phyloP scores from a whole-genome alignment of 1,284 basidiomycete species.

The Pyrrhoderma noxium region DNA sequence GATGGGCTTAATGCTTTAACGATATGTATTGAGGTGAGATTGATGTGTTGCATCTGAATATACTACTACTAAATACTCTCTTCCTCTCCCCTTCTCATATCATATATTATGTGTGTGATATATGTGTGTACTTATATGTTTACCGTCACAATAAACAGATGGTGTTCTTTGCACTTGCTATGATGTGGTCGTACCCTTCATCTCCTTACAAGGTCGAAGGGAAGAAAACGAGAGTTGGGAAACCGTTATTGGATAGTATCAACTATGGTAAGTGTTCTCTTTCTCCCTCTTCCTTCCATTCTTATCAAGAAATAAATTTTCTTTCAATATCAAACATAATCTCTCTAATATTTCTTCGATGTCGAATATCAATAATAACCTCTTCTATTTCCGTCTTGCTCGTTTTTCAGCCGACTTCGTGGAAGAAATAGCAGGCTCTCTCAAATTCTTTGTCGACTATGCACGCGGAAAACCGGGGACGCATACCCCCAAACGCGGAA shows the following conservation, averaged over 20 bases:
- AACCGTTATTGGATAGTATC: constrained; percentile 71
- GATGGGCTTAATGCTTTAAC: constrained; percentile 78
- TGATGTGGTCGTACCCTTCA: constrained; percentile 76
- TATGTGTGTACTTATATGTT: too few relatives aligned
- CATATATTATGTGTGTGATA: too few relatives aligned
- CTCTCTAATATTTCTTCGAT: too few relatives aligned
- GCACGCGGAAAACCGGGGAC: constrained; percentile 40
- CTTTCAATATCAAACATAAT: too few relatives aligned
- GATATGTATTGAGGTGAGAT: constrained; percentile 70
- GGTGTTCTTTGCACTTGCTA: constrained; percentile 71
- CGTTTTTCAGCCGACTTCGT: constrained; percentile 48
- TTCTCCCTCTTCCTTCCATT: constrained; percentile 13
- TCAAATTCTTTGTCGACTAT: constrained; percentile 54
- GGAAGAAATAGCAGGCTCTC: constrained; percentile 53
- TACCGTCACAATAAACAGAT: too few relatives aligned
- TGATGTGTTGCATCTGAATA: too few relatives aligned
- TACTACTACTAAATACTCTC: background rate
- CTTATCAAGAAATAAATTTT: background rate
- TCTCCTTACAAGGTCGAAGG: constrained; percentile 48
- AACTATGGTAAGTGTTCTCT: constrained; percentile 49
- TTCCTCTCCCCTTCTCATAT: background rate
- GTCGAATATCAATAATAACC: constrained; percentile 2
- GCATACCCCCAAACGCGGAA: constrained; percentile 30
- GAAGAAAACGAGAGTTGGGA: constrained; percentile 45
- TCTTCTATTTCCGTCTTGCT: background rate